Conservation (phyloP, 495 filamentous ascomycete species). For the Podospora didyma region DNA sequence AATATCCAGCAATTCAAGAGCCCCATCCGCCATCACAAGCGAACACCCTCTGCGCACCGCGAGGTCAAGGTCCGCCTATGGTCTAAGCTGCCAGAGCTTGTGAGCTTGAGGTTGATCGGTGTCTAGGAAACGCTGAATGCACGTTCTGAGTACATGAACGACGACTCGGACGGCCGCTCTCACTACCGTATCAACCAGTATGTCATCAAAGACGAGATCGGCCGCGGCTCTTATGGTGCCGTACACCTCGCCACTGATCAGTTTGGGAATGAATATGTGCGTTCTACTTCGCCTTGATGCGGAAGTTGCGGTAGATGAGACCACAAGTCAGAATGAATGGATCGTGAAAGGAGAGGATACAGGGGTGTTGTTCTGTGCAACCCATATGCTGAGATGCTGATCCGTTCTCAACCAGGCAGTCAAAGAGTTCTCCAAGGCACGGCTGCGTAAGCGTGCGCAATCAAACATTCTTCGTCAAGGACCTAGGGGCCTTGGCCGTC, state of each 20-base stretch:
- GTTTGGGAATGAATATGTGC: constrained; percentile 88
- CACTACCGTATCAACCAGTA: constrained; percentile 93
- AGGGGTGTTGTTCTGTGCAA: background rate
- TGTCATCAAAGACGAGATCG: constrained; percentile 90
- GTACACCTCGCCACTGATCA: constrained; percentile 91
- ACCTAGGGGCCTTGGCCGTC: constrained; percentile 38
- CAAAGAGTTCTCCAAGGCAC: constrained; percentile 95
- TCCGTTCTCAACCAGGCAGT: constrained; percentile 60
- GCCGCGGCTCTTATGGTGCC: constrained; percentile 89
- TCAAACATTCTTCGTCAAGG: constrained; percentile 74
- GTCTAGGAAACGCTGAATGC: constrained; percentile 86
- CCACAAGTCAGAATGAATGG: background rate
- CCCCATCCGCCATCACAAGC: constrained; percentile 70
- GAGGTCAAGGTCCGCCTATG: constrained; percentile 59
- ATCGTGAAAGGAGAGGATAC: background rate
- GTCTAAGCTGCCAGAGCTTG: background rate
- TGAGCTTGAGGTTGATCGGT: background rate
- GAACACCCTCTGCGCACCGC: constrained; percentile 65
- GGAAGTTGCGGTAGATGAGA: background rate
- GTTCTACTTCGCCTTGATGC: constrained; percentile 20
- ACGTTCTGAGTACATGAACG: constrained; percentile 78
- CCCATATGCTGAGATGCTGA: background rate
- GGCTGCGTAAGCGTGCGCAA: constrained; percentile 87
- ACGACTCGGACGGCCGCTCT: constrained; percentile 69
- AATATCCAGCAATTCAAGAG: constrained; percentile 48